Evolutionary conservation across 495 filamentous ascomycete genomes (phyloP), one percentile per base, ranked within the genome.

Genomic region (Barbatosphaeria neglecta): DNA sequence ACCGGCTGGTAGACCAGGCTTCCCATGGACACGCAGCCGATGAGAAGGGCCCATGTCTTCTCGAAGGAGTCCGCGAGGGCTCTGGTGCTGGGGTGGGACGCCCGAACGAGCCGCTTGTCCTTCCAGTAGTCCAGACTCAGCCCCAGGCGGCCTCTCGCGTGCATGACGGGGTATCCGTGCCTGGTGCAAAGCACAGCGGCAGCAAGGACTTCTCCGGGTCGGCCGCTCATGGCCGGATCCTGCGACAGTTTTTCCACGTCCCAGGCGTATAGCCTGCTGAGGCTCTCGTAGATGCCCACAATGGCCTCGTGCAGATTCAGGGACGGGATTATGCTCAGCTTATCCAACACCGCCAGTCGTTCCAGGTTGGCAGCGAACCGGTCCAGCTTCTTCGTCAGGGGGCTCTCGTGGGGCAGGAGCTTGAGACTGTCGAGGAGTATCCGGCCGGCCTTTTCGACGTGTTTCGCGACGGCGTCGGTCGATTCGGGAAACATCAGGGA

Each of bases 231-330:
- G 1, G 63, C 48, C 0, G 64, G 62, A n/a, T 76, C 72, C 43
- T 71, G 60, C 39, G 77, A 72, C 7, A 81, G 52, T 45, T 74
- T 78, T 56, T 78, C 76, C 41, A 81, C 61, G 55, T 90, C 85
- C 61, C 80, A 77, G 51, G 81, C 60, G 64, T 84, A 78, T 51
- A 92, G 53, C 47, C 63, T 75, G 18, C 65, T 59, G 23, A 90
- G 61, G 50, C 81, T 84, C 41, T 70, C 72, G 58, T 81, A 83
- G 5, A 98, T 70, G 6, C 88, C 88, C 24, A 84, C 84, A 15
- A 96, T 72, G 6, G 89, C 92, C 62, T 92, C 86, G 58, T 89
- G 87, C 61, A 92, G 88, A 52, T 90, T 92, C 9, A 95, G 70
- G 18, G 77, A 77, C 25, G 81, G 82, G 6, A 67, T 67, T 18